These are phyloP conservation scores for Fusarium austroafricanum DNA, from an alignment of 2,329 filamentous ascomycete species.

Conservation along the genomic window DNA sequence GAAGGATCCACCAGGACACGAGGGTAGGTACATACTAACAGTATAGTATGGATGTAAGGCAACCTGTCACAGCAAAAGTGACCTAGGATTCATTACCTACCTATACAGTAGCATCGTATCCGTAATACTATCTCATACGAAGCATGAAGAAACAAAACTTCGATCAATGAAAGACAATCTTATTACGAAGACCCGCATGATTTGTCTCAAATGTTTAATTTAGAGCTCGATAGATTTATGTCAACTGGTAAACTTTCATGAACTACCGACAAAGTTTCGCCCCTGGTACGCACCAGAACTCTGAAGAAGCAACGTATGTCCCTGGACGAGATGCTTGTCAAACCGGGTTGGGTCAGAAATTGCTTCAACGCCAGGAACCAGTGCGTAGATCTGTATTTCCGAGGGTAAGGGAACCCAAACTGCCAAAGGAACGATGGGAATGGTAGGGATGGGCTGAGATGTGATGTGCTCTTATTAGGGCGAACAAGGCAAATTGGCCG, in stretches of 20 bases:
- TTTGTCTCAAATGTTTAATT: not conserved
- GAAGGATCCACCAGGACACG: not conserved
- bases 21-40: too few relatives aligned
- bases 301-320: not conserved
- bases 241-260: not conserved
- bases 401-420: not conserved
- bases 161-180: not conserved
- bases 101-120: too few relatives aligned
- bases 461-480: not conserved
- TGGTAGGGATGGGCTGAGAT: not conserved
- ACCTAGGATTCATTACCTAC: not conserved
- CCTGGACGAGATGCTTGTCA: not conserved
- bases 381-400: conserved; percentile 35
- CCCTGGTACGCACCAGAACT: not conserved
- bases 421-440: not conserved
- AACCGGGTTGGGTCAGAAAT: not conserved
- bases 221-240: not conserved
- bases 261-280: conserved; percentile 3
- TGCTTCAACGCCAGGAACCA: not conserved
- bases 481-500: conserved; percentile 6
- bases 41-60: not conserved
- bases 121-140: not conserved
- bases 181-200: not conserved
- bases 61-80: not conserved
- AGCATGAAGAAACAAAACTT: not conserved